A percentile compares a stretch with the other conserved stretches of the same genome.
These are phyloP conservation scores for Podosphaera fusca DNA, from an alignment of 2,329 filamentous ascomycete species.

Conservation along the genomic window DNA sequence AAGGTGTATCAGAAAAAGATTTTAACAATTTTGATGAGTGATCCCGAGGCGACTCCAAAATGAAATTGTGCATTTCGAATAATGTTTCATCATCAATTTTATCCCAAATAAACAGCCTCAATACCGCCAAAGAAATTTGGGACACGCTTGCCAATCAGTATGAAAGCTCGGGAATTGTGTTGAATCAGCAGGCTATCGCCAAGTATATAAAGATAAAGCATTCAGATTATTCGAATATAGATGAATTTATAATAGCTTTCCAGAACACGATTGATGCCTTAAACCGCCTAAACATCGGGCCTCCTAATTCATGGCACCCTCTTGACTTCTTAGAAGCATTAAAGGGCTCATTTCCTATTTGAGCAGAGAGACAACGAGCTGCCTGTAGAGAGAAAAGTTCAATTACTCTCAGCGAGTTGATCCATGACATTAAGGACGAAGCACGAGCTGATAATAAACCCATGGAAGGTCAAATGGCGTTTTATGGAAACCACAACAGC, in stretches of 20 bases:
- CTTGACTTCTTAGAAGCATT: not conserved
- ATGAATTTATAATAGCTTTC: not conserved
- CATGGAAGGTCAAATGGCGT: too few species aligned
- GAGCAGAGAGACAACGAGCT: too few species aligned
- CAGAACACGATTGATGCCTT: not conserved
- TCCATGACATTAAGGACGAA: too few species aligned
- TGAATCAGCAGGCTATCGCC: not conserved
- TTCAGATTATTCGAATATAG: not conserved
- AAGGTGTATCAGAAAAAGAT: not conserved
- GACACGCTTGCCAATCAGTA: not conserved
- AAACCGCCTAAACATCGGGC: not conserved
- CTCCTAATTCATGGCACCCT: not conserved
- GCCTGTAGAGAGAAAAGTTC: too few species aligned
- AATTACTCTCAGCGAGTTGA: too few species aligned
- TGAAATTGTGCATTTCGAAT: not conserved
- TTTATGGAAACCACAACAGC: too few species aligned
- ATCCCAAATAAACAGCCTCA: not conserved
- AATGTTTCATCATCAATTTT: not conserved
- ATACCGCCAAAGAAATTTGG: not conserved
- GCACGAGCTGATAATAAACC: too few species aligned
- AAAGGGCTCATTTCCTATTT: conserved; percentile 7
- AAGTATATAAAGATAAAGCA: not conserved
- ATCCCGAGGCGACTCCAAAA: not conserved
- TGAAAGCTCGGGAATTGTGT: not conserved
- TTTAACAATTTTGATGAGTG: not conserved